Evolutionary conservation across 176 grass and related monocot genomes (phyloP).

Genomic region (Avena eriantha): DNA sequence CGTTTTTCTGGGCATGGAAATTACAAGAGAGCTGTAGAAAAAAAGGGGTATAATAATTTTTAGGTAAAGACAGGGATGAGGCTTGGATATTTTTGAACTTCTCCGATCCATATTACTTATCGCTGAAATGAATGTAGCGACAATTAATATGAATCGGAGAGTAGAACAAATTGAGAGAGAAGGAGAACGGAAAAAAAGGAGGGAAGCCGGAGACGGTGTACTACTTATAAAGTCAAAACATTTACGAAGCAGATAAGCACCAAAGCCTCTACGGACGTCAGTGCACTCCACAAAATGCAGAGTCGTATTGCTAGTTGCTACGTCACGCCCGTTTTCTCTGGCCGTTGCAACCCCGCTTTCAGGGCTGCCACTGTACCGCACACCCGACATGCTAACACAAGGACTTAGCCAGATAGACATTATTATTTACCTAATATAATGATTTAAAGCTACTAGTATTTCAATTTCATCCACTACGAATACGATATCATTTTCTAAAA

Average conservation of each 20-base stretch:
- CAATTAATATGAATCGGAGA: too few relatives aligned
- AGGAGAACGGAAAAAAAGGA: neutral
- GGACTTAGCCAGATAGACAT: neutral
- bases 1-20: too few relatives aligned
- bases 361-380: neutral
- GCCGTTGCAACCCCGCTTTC: neutral
- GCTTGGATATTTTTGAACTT: neutral
- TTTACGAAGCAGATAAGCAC: neutral
- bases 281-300: neutral
- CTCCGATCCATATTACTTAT: too few relatives aligned
- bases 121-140: too few relatives aligned
- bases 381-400: neutral
- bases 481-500: neutral
- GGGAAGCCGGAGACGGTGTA: neutral
- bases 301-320: neutral
- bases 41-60: too few relatives aligned
- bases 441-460: neutral
- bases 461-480: neutral
- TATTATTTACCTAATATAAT: too few relatives aligned
- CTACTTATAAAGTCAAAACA: neutral
- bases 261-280: neutral
- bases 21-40: too few relatives aligned
- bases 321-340: neutral
- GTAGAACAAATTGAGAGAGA: neutral
- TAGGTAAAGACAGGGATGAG: too few relatives aligned